Evolutionary conservation across 306 rosid genomes (phyloP), one percentile per base, ranked within the genome.

Genomic region (Cucurbita pepo): DNA sequence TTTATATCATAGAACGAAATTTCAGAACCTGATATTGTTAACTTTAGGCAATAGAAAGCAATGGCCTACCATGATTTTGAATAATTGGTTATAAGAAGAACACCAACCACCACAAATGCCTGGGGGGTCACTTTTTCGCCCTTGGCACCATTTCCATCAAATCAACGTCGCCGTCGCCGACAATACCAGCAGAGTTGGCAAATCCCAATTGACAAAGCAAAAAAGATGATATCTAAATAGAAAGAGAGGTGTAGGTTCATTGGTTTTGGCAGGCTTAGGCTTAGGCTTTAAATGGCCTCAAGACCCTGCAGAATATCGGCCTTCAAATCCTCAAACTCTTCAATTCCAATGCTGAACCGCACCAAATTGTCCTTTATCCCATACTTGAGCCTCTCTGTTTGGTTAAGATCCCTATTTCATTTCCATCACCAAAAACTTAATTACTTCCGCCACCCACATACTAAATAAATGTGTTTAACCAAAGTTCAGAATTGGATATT

Each of bases 261-360:
- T 62, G 50, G 25, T 1, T 8, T 55, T 18, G 2, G 2, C 48
- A 44, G 36, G 5, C 21, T 1, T 25, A 18, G 62, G 37, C 37
- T 21, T 52, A 16, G 14, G 80, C 64, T 10, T 54, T 90, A 86
- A 76, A 88, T 86, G 45, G 65, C 52, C 19, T 82, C 89, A 67
- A 92, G 83, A 67, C 95, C 97, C 73, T 88, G 92, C 69, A 90
- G 84, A 6, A 92, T 48, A 79, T 92, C 97, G 56, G 80, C 83
- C 81, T 85, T 84, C 72, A 89, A 34, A 77, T 89, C 91, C 75
- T 88, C 87, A 7, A 80, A 92, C 69, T 80, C 97, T 79, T 92
- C 97, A 0, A 88, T 78, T 78, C 96, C 97, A n/a, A 88, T 81
- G 89, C 98, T 93, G 89, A 90, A 93, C 22, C 98, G 95, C 77